A percentile compares a stretch with the other conserved stretches of the same genome.
These are phyloP conservation scores for Paramarasmius palmivorus DNA, from an alignment of 1,284 basidiomycete genomes.

Conservation along the genomic window DNA sequence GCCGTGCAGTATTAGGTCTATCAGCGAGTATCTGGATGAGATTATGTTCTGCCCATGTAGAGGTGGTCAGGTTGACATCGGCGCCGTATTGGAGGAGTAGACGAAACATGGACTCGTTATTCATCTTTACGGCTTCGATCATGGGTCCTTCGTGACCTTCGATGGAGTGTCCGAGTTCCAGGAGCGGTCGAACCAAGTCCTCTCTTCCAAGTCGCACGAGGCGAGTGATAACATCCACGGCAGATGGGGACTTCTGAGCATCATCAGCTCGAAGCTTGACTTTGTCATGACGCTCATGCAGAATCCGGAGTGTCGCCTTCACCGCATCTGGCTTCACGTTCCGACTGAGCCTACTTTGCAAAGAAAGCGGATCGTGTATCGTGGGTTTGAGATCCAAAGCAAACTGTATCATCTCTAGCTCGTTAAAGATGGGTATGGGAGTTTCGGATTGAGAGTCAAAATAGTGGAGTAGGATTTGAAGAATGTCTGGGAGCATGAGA, in stretches of 20 bases:
- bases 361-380: slow-evolving; percentile 8
- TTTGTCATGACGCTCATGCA: slow-evolving; percentile 5
- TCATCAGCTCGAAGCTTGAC: not conserved
- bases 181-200: slow-evolving; percentile 5
- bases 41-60: not conserved
- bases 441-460: not conserved
- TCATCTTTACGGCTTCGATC: slow-evolving; percentile 6
- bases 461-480: slow-evolving; percentile 4
- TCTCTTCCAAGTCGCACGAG: slow-evolving; percentile 5
- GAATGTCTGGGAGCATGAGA: slow-evolving; percentile 5
- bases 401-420: slow-evolving; percentile 9
- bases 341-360: slow-evolving; percentile 5
- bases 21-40: slow-evolving; percentile 9
- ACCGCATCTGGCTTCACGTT: not conserved
- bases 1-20: not conserved
- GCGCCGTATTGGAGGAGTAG: slow-evolving; percentile 5
- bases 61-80: not conserved
- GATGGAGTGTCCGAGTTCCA: slow-evolving; percentile 6
- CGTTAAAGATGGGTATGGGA: slow-evolving; percentile 2
- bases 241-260: not conserved
- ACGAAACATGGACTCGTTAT: slow-evolving; percentile 8
- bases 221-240: not conserved
- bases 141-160: not conserved
- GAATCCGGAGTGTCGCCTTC: slow-evolving; percentile 6
- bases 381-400: slow-evolving; percentile 9